Evolutionary conservation across 208 protist genomes (phyloP), one percentile per base, ranked within the genome.

Genomic region (Acanthamoeba royreba): DNA sequence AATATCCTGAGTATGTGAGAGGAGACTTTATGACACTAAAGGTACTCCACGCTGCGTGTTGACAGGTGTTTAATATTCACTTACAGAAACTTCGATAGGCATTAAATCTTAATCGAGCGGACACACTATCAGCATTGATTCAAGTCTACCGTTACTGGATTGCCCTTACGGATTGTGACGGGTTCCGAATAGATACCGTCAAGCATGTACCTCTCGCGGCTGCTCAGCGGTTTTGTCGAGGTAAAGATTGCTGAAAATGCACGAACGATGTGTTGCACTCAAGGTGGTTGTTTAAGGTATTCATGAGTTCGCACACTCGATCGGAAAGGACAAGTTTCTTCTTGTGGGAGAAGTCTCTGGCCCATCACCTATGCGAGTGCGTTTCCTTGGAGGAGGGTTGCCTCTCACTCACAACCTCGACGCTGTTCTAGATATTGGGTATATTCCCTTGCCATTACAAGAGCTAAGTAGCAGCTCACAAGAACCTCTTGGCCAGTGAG

Each of bases 21-120:
- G 72, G 72, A 38, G 72, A 83, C 43, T 83, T 83, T n/a, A 83
- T 83, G 72, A 83, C 72, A 19, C 72, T 83, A 38, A 83, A 83
- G 72, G 72, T 52, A 40, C 7, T 2, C 15, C 49, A 58, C 49
- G 22, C n/a, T n/a, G n/a, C n/a, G n/a, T n/a, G n/a, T n/a, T n/a
- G n/a, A n/a, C n/a, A n/a, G n/a, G n/a, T n/a, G n/a, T n/a, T n/a
- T n/a, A n/a, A n/a, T n/a, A n/a, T n/a, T n/a, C n/a, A n/a, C n/a
- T n/a, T n/a, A n/a, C n/a, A n/a, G n/a, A n/a, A n/a, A n/a, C n/a
- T n/a, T n/a, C n/a, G 63, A 8, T 28, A 83, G 72, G 5, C 72
- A 7, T 15, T 83, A 45, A 83, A 83, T 31, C 42, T 83, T 45
- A 45, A 83, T 28, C 4, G 72, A 28, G 72, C 17, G 0, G 72